phyloP scores from a whole-genome alignment of 2,329 filamentous ascomycete species.

The Graphiopsis chlorocephala region DNA sequence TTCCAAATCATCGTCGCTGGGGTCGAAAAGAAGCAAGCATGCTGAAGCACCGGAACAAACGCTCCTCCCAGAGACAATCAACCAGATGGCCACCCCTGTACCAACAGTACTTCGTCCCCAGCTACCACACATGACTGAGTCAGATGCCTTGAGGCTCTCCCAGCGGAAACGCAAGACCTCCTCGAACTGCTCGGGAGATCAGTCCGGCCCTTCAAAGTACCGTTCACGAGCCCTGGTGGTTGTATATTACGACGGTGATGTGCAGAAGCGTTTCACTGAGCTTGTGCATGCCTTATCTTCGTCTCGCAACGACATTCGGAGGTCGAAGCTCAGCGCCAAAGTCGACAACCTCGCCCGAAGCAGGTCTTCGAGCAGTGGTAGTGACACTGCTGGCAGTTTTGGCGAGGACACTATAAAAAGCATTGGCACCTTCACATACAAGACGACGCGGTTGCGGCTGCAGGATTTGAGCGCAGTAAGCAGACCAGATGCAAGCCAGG shows the following conservation, averaged over 20 bases:
- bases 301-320: slow-evolving; percentile 79
- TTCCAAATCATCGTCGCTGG: slow-evolving; percentile 26
- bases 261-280: slow-evolving; percentile 78
- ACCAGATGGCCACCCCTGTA: slow-evolving; percentile 6
- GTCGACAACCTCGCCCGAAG: slow-evolving; percentile 51
- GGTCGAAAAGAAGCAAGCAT: slow-evolving; percentile 18
- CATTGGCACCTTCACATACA: slow-evolving; percentile 1
- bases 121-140: slow-evolving; percentile 27
- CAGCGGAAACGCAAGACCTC: slow-evolving; percentile 44
- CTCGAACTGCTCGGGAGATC: slow-evolving; percentile 40
- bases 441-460: background rate
- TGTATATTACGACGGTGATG: slow-evolving; percentile 88
- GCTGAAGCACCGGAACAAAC: slow-evolving; percentile 8
- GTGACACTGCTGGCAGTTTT: slow-evolving; percentile 34
- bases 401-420: slow-evolving; percentile 24
- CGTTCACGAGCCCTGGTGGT: slow-evolving; percentile 74
- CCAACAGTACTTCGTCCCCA: slow-evolving; percentile 22
- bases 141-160: slow-evolving; percentile 29
- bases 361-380: slow-evolving; percentile 29
- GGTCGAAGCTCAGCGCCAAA: slow-evolving; percentile 79
- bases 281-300: slow-evolving; percentile 78
- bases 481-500: slow-evolving; percentile 22
- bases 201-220: slow-evolving; percentile 53
- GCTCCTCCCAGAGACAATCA: background rate
- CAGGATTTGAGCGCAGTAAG: background rate